Evolutionary conservation across 345 rosid genomes (phyloP).

Genomic region (Triadica sebifera): DNA sequence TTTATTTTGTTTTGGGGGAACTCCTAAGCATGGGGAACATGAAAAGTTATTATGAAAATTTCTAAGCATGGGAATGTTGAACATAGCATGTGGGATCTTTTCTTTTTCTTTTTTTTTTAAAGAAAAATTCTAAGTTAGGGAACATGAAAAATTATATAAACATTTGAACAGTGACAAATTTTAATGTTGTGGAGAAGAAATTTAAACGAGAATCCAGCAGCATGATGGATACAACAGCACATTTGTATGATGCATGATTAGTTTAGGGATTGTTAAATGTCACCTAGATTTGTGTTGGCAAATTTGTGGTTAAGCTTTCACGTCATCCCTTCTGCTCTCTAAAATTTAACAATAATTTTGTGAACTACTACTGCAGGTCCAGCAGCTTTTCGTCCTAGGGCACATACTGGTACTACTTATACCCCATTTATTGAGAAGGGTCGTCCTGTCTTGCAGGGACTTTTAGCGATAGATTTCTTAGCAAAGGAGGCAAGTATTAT

Average conservation of each 20-base stretch:
- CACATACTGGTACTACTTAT: constrained; percentile 59
- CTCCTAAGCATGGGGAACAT: background rate
- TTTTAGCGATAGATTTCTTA: constrained; percentile 89
- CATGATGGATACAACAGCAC: background rate
- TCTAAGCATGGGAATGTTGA: background rate
- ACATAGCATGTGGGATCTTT: background rate
- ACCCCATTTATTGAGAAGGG: constrained; percentile 81
- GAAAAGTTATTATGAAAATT: background rate
- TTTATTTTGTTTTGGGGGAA: background rate
- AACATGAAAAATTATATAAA: background rate
- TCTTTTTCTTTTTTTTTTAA: too few relatives aligned
- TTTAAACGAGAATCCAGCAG: background rate
- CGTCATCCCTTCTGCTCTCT: background rate
- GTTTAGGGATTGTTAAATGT: constrained; percentile 10
- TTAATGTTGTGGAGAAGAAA: background rate
- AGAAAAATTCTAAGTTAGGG: background rate
- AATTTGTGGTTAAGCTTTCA: background rate
- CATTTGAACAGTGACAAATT: background rate
- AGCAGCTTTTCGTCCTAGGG: constrained; percentile 95
- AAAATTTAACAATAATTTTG: constrained; percentile 13
- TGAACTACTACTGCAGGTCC: constrained; percentile 60
- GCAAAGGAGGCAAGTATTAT: constrained; percentile 79
- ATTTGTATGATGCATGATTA: constrained; percentile 1
- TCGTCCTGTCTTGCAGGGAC: constrained; percentile 96
- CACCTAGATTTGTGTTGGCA: background rate